phyloP scores from a whole-genome alignment of 2,329 filamentous ascomycete species.

The Coniosporium tulheliwenetii region DNA sequence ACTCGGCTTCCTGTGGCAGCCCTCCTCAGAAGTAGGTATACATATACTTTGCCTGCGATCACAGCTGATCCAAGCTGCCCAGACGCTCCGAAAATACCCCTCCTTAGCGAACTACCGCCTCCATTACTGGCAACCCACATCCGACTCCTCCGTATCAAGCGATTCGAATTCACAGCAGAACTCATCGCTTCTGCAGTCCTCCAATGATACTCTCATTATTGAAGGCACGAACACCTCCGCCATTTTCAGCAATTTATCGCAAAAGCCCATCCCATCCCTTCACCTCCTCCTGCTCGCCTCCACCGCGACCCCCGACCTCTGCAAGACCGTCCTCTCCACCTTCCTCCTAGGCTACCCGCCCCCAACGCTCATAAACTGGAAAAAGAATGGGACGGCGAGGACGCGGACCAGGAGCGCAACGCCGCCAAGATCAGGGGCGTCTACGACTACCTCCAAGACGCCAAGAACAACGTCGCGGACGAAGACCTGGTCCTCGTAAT shows the following conservation, averaged over 20 bases:
- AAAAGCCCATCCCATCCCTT: conserved; percentile 11
- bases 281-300: conserved; percentile 39
- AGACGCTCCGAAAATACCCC: no score
- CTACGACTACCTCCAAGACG: conserved; percentile 31
- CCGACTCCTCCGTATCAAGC: no score
- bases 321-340: conserved; percentile 40
- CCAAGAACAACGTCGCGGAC: conserved; percentile 29
- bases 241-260: neutral
- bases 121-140: no score
- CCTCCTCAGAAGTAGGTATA: no score
- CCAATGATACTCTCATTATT: no score
- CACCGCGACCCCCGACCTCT: conserved; percentile 34
- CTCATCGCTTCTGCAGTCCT: no score
- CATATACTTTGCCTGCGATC: no score
- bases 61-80: no score
- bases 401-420: conserved; percentile 24
- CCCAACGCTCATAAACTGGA: conserved; percentile 36
- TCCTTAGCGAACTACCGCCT: no score
- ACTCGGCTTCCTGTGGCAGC: no score
- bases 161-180: no score
- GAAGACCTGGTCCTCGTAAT: conserved; percentile 48
- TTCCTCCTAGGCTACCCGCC: conserved; percentile 45
- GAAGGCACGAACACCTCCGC: no score
- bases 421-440: conserved; percentile 29
- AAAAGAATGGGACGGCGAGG: conserved; percentile 11